Evolutionary conservation across 257 asterid species (phyloP), one percentile per base, ranked within the genome.

Genomic region (Solanum pimpinellifolium): DNA sequence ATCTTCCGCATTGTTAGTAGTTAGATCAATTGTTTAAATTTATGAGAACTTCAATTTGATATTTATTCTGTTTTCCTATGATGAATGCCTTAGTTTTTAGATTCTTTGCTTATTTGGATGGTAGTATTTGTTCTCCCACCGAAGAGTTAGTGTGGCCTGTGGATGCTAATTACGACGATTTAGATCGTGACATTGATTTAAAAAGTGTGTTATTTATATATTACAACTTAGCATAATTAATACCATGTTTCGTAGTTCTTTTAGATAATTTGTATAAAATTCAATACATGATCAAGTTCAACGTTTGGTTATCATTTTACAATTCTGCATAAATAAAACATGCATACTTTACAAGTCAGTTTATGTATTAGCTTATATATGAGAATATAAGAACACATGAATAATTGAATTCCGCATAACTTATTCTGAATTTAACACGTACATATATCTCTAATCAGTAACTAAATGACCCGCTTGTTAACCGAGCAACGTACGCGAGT

Each of bases 151-250:
- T 35, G 7, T 35, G 1, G 39, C 7, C 7, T 1, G 39, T 37
- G 7, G 7, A 1, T 37, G 39, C 7, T 1, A 37, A 5, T 37
- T 1, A 37, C 7, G 2, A 37, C 0, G 7, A 1, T 37, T 37
- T 37, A 2, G 7, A 6, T 37, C 7, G 39, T 37, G 39, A 37
- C 39, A 37, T 37, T 37, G 1, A 1, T 37, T 37, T 37, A 37
- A 6, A 0, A 37, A 60, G 69, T 9, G 14, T 23, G 2, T 60
- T 60, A 9, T 23, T 56, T 7, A 60, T 60, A 2, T 23, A 60
- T 60, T 60, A 60, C n/a, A 60, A 60, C 3, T 6, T 60, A 56
- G 1, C 65, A 56, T 56, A 20, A 56, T 20, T 18, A 18, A 20
- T 56, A 56, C 21, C 11, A 2, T 56, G 65, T 56, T 56, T 20